Base-by-base conservation (phyloP, 164 flowering plant genomes). In the Magnolia sinica region DNA sequence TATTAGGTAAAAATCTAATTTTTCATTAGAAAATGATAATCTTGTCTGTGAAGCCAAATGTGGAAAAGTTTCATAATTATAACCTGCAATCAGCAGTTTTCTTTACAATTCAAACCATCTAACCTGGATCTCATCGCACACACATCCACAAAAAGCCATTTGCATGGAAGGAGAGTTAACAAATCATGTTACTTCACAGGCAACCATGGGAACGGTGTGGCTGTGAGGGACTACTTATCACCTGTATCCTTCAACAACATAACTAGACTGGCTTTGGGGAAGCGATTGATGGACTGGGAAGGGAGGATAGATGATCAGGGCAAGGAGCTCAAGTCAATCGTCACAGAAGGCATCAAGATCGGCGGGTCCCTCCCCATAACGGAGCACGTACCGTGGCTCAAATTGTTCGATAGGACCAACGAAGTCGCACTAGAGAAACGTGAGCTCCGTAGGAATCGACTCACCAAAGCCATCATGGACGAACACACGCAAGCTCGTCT, bases 231-330 rank as follows among this genome's bases (percentile, higher is more conserved):
- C 23, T 80, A 74, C 50, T 52, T 82, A 45, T 70, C 82, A 29
- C 29, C 79, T 20, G 82, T 82, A 37, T 63, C 84, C 68, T 82
- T 82, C 79, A 82, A 82, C 79, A 79, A 80, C 78, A 82, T 80
- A 20, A 79, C 84, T 7, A 82, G 84, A 58, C 68, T 82, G 9
- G 31, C 74, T 45, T 79, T 82, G 18, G 84, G 84, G 3, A 82
- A 82, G 73, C 64, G 84, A 7, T 79, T 79, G 68, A 61, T 82
- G 76, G 72, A 80, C 64, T 27, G 73, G 9, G 70, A 77, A 23
- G 84, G 80, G 3, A 67, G 13, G 22, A 61, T 77, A 4, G 82
- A 82, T 19, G 80, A 80, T 45, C 76, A 79, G 75, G 84, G 84
- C 1, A n/a, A 50, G 55, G 82, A 82, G 37, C 72, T 82, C 49